Evolutionary conservation across 2,329 filamentous ascomycete species (phyloP).

Genomic region (Periconia sp.): DNA sequence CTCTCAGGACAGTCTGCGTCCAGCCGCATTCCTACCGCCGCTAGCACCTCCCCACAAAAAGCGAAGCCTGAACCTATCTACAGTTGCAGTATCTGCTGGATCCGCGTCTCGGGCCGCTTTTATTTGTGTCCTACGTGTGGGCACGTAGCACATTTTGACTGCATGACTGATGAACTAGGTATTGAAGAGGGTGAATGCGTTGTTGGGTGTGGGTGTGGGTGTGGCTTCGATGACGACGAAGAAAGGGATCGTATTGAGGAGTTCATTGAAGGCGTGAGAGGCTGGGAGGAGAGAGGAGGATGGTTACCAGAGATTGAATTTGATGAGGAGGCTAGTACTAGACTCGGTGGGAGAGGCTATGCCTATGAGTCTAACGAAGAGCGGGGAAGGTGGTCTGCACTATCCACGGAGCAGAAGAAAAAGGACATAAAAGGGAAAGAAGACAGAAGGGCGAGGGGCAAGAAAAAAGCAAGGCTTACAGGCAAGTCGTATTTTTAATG

Average conservation of each 20-base stretch:
- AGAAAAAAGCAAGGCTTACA: constrained; percentile 31
- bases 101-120: constrained; percentile 43
- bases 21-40: constrained; percentile 13
- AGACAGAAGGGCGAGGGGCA: constrained; percentile 25
- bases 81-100: constrained; percentile 47
- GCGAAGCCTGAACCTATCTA: constrained; percentile 28
- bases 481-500: constrained; percentile 37
- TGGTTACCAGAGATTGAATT: constrained; percentile 26
- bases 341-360: neutral
- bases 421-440: constrained; percentile 16
- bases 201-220: constrained; percentile 37
- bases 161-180: constrained; percentile 33
- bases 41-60: constrained; percentile 16
- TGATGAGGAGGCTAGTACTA: constrained; percentile 26
- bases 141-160: constrained; percentile 46
- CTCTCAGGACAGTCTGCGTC: constrained; percentile 29
- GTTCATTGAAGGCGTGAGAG: constrained; percentile 34
- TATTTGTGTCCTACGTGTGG: constrained; percentile 44
- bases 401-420: constrained; percentile 18
- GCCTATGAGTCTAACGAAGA: constrained; percentile 20
- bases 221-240: constrained; percentile 33
- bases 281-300: constrained; percentile 33
- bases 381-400: constrained; percentile 10
- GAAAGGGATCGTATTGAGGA: constrained; percentile 34
- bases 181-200: constrained; percentile 37